Percentiles rank a stretch among this genome's conserved stretches.
Evolutionary conservation across 1,139 yeast genomes (phyloP).

Genomic region (Yamadazyma membranifaciens): DNA sequence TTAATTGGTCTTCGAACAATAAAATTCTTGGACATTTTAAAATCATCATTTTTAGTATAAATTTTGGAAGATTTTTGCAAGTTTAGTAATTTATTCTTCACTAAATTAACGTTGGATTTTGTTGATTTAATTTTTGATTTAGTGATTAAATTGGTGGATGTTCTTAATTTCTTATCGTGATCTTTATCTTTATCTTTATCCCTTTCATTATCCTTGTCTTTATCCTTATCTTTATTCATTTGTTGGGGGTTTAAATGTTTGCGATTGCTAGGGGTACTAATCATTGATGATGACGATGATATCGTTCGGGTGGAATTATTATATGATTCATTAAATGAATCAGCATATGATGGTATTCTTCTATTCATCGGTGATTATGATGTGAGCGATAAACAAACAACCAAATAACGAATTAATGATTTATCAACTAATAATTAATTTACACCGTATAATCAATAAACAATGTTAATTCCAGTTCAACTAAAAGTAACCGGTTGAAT

Average conservation of each 20-base stretch:
- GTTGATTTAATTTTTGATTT: slow-evolving; percentile 15
- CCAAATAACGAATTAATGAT: no score
- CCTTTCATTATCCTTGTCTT: not conserved
- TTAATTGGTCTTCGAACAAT: slow-evolving; percentile 19
- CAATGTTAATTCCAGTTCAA: not conserved
- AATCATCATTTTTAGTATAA: slow-evolving; percentile 13
- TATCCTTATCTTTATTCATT: not conserved
- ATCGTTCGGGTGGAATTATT: slow-evolving; percentile 26
- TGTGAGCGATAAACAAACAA: no score
- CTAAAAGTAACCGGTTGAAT: no score
- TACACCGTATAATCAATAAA: no score
- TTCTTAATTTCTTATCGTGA: slow-evolving; percentile 7
- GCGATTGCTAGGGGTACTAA: slow-evolving; percentile 35
- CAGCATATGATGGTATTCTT: slow-evolving; percentile 20
- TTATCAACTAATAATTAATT: not conserved
- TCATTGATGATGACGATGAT: slow-evolving; percentile 33
- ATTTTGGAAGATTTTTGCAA: slow-evolving; percentile 26
- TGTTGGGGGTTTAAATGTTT: slow-evolving; percentile 18
- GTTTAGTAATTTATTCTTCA: slow-evolving; percentile 29
- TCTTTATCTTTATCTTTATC: slow-evolving; percentile 10
- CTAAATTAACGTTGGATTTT: slow-evolving; percentile 23
- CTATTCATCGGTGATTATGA: slow-evolving; percentile 13
- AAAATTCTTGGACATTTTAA: slow-evolving; percentile 14
- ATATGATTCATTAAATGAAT: slow-evolving; percentile 20
- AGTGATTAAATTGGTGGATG: slow-evolving; percentile 11